Evolutionary conservation across 345 rosid species (phyloP), one percentile per base, ranked within the genome.

Genomic region (Camelina sativa): DNA sequence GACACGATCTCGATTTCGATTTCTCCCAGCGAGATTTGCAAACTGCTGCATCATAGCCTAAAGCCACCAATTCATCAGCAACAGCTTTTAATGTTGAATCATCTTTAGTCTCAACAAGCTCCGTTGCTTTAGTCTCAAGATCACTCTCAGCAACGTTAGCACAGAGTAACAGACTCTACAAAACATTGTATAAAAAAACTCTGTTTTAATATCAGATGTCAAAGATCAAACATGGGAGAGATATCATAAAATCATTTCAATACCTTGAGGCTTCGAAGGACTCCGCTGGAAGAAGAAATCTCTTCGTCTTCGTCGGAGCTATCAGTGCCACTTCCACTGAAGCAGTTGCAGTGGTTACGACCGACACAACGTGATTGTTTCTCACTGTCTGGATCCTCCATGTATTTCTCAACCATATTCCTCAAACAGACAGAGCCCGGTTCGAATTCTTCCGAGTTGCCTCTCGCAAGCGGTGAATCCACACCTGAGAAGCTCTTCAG

Each of bases 21-120:
- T 84, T 84, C 54, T 85, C 88, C 93, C 95, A 85, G 17, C 76
- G 81, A 73, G 90, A 86, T 77, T 76, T 91, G 87, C 96, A 91
- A 58, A 88, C 77, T 0, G 91, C 81, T 44, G 94, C 85, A 57
- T 91, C 88, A 30, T 91, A 88, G 47, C 94, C 97, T 9, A 88
- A 78, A 56, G 80, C 79, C 40, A 71, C 48, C 58, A 93, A 69
- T 19, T 78, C 90, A 51, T 81, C 89, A 2, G 73, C 61, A 17
- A 17, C 17, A 17, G 17, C 17, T 17, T 17, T 17, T 17, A 17
- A 17, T 17, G 17, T 17, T 17, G 17, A 17, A 17, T 17, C 17
- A 17, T 17, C 17, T 17, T 17, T 17, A 17, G 17, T 17, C 72
- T 86, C 89, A 9, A 86, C 79, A 8, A 88, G 83, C 79, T 75